Base-by-base conservation (phyloP, 2,329 filamentous ascomycete genomes). In the Aureobasidium vineae region DNA sequence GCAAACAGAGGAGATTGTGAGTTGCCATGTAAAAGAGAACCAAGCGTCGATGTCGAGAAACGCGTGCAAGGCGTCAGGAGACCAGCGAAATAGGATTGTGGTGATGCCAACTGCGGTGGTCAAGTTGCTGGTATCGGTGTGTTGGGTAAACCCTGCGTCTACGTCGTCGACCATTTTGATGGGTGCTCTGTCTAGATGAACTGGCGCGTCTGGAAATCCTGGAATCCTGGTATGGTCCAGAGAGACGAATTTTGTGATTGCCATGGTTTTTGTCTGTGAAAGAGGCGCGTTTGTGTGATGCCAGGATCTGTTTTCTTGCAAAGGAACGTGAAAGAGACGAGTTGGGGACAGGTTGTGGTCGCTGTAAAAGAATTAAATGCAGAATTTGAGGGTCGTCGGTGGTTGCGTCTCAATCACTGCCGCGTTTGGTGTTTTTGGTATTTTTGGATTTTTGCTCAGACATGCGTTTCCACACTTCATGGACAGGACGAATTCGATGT, bases 1-100 rank as follows among this genome's bases (percentile, higher is more conserved):
- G 67, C 16, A 52, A 10, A 13, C 2, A 10, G 33, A 36, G 11
- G 33, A 36, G 23, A 69, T 31, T 13, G 63, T 69, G 11, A 70
- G 10, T 10, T 57, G 68, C 69, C 69, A 71, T 23, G 70, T 71
- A 53, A 71, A 69, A 10, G 69, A 69, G 59, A 71, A 70, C 70
- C 69, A 71, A 23, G 65, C 61, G 16, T 61, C 53, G 11, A 68
- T 49, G 41, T 71, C 70, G 11, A 71, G 63, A 8, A 71, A 66
- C 1, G 70, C 70, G 47, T 61, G 41, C 0, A 71, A 49, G 2
- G 70, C 67, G 7, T 65, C 57, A 6, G 70, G 70, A 63, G 56
- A 65, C 70, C 70, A 71, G 28, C 68, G 66, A 57, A 67, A 69
- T 31, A 71, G 68, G n/a, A 71, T 52, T 8, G 69, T 71, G 3